Percentiles rank a stretch among this genome's conserved stretches.
These are phyloP conservation scores for Coemansia sp. DNA, from an alignment of 192 early-diverging fungal genomes.

Conservation along the genomic window DNA sequence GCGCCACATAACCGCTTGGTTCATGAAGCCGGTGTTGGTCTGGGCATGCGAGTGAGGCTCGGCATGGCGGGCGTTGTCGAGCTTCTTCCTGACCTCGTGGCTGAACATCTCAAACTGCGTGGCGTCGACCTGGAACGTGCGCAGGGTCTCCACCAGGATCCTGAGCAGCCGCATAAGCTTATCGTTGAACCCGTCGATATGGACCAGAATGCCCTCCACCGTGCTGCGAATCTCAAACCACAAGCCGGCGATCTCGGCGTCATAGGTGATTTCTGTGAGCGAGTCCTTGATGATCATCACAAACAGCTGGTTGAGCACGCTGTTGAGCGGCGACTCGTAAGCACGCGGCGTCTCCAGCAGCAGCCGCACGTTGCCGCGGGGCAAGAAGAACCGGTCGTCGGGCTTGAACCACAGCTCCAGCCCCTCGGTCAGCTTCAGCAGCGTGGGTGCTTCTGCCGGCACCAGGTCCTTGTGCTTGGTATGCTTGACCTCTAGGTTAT, in stretches of 20 bases:
- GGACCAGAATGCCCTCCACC: constrained; percentile 69
- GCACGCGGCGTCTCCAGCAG: constrained; percentile 69
- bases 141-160: constrained; percentile 70
- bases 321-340: constrained; percentile 71
- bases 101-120: constrained; percentile 79
- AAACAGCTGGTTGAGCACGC: constrained; percentile 69
- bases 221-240: constrained; percentile 70
- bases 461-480: constrained; percentile 6
- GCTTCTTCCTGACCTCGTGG: constrained; percentile 69
- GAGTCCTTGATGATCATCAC: constrained; percentile 78
- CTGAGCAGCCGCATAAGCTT: constrained; percentile 71
- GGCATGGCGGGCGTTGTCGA: constrained; percentile 75
- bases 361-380: constrained; percentile 79
- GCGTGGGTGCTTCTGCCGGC: constrained; percentile 16
- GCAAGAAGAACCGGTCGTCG: constrained; percentile 90
- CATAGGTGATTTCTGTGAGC: constrained; percentile 84
- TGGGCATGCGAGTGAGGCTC: constrained; percentile 78
- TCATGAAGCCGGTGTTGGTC: constrained; percentile 71
- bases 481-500: constrained; percentile 69
- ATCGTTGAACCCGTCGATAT: constrained; percentile 83
- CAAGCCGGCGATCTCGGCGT: constrained; percentile 85
- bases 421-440: constrained; percentile 29
- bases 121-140: constrained; percentile 58
- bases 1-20: constrained; percentile 78
- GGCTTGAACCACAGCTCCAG: constrained; percentile 89